phyloP scores from a whole-genome alignment of 208 protist species.

The Novymonas esmeraldas region DNA sequence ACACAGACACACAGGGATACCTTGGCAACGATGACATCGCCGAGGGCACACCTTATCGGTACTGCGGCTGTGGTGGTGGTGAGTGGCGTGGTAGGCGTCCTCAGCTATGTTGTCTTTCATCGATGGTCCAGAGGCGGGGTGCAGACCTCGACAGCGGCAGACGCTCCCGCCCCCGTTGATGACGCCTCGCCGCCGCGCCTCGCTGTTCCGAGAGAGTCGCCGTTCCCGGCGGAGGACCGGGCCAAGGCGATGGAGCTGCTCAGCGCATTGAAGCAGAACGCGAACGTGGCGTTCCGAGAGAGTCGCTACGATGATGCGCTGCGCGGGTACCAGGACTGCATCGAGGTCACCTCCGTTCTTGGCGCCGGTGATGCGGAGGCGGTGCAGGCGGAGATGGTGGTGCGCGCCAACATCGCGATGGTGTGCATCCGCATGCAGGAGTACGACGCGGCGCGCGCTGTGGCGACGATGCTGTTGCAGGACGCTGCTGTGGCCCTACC shows the following conservation, averaged over 20 bases:
- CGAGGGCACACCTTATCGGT: too few relatives aligned
- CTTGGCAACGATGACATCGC: too few relatives aligned
- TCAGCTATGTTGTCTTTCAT: too few relatives aligned
- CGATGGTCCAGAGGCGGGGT: too few relatives aligned
- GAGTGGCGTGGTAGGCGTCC: too few relatives aligned
- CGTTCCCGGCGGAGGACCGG: conserved; percentile 23
- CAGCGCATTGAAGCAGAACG: conserved; percentile 52
- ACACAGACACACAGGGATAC: too few relatives aligned
- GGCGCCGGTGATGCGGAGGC: conserved; percentile 51
- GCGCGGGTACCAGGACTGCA: conserved; percentile 70
- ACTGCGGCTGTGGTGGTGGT: too few relatives aligned
- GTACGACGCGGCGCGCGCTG: conserved; percentile 67
- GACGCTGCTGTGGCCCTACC: conserved; percentile 37
- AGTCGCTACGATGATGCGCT: conserved; percentile 70
- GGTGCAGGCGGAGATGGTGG: conserved; percentile 51
- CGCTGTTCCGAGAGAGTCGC: conserved; percentile 27
- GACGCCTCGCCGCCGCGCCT: background rate
- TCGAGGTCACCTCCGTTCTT: conserved; percentile 59
- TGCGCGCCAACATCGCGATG: conserved; percentile 77
- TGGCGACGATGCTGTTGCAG: conserved; percentile 81
- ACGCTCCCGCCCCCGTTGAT: background rate
- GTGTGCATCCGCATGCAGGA: conserved; percentile 65
- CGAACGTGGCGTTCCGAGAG: conserved; percentile 65
- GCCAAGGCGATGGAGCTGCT: conserved; percentile 49
- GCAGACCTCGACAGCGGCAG: too few relatives aligned